These are phyloP conservation scores for Fonsecaea erecta DNA, from an alignment of 2,329 filamentous ascomycete species.

Conservation along the genomic window DNA sequence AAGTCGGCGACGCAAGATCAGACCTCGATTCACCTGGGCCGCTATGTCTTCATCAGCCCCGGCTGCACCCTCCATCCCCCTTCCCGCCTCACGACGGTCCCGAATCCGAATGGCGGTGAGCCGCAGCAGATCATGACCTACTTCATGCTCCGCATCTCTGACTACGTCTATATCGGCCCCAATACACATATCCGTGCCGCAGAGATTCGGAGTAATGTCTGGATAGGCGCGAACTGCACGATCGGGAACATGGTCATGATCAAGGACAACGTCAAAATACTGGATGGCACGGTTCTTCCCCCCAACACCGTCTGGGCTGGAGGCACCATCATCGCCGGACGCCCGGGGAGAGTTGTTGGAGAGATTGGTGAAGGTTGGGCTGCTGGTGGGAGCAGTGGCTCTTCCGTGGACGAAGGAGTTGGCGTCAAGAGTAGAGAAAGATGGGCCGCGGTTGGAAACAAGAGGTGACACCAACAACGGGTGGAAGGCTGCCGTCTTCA, in stretches of 20 bases:
- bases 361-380: constrained; percentile 65
- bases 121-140: constrained; percentile 64
- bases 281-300: constrained; percentile 83
- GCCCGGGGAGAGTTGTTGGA: constrained; percentile 77
- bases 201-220: constrained; percentile 80
- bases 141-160: constrained; percentile 88
- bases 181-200: constrained; percentile 80
- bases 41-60: constrained; percentile 85
- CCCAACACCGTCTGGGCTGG: constrained; percentile 90
- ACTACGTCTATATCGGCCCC: constrained; percentile 88
- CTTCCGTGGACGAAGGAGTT: constrained; percentile 33
- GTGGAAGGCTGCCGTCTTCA: not conserved
- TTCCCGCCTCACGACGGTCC: constrained; percentile 76
- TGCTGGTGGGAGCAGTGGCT: constrained; percentile 27
- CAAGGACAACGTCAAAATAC: constrained; percentile 87
- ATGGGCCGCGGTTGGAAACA: constrained; percentile 38
- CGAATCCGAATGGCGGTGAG: constrained; percentile 35
- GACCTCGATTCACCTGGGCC: constrained; percentile 78
- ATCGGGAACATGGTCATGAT: constrained; percentile 87
- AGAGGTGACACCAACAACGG: constrained; percentile 22
- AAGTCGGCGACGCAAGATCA: constrained; percentile 39
- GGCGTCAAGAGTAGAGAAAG: constrained; percentile 36
- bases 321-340: constrained; percentile 86
- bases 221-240: constrained; percentile 76
- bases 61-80: constrained; percentile 81